Evolutionary conservation across 345 rosid species (phyloP).

Genomic region (Iberis pinnata): DNA sequence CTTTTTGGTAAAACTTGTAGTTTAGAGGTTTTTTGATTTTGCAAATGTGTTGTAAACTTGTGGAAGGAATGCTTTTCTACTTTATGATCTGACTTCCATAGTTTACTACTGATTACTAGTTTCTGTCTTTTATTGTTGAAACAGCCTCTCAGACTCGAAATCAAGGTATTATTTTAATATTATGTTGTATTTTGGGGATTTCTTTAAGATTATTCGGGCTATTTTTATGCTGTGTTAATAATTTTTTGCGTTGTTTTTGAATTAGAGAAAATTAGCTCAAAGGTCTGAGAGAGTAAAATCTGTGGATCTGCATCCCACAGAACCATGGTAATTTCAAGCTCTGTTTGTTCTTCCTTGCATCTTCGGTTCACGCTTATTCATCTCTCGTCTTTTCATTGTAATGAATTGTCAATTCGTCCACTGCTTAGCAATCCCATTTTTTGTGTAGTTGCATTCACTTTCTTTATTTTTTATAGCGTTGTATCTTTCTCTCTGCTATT

Average conservation of each 20-base stretch:
- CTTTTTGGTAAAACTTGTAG: neutral
- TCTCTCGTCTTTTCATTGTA: neutral
- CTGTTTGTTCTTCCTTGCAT: too few relatives aligned
- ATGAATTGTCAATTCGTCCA: neutral
- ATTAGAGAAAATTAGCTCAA: slow-evolving; percentile 51
- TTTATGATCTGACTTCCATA: neutral
- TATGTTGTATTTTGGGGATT: neutral
- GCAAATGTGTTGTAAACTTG: neutral
- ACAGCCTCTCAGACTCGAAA: slow-evolving; percentile 48
- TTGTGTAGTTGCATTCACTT: slow-evolving; percentile 4
- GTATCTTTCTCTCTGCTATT: slow-evolving; percentile 7
- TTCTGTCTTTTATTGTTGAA: slow-evolving; percentile 11
- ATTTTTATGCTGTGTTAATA: slow-evolving; percentile 10
- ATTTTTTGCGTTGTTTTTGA: slow-evolving; percentile 20
- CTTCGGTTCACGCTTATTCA: neutral
- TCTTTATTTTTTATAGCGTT: neutral
- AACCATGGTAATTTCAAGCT: slow-evolving; percentile 85
- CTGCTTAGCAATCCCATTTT: neutral
- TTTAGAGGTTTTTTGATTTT: neutral
- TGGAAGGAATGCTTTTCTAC: neutral
- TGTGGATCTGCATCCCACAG: slow-evolving; percentile 58
- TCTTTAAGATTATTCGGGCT: neutral
- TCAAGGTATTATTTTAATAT: slow-evolving; percentile 32
- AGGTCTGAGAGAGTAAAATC: slow-evolving; percentile 64
- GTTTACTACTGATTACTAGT: slow-evolving; percentile 17